Percentiles rank a stretch among this genome's conserved stretches.
These are phyloP conservation scores for Melampsora occidentalis DNA, from an alignment of 1,284 basidiomycete genomes.

Conservation along the genomic window DNA sequence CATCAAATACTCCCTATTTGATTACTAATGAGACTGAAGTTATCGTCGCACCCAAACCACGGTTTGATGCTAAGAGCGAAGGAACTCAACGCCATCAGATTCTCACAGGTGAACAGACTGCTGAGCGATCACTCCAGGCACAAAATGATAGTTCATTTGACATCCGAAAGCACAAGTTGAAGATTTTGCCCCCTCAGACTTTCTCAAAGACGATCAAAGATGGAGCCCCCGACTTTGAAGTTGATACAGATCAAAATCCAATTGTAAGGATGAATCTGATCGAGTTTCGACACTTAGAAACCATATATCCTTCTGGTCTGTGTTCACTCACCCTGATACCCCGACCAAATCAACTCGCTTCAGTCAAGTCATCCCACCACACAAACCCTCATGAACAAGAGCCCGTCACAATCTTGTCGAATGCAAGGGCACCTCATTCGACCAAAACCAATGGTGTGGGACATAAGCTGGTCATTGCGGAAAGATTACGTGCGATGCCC, in stretches of 20 bases:
- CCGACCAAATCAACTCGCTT: constrained; percentile 24
- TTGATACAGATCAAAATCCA: neutral
- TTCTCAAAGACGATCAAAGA: neutral
- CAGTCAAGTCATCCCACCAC: constrained; percentile 4
- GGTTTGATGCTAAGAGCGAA: constrained; percentile 18
- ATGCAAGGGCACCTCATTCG: constrained; percentile 4
- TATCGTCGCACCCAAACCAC: constrained; percentile 29
- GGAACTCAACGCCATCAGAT: constrained; percentile 21
- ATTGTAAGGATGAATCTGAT: constrained; percentile 20
- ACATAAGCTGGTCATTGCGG: constrained; percentile 25
- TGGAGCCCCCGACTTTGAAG: neutral
- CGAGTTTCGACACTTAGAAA: constrained; percentile 22
- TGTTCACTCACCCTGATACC: constrained; percentile 25
- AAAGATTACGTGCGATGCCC: constrained; percentile 8
- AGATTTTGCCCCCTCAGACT: constrained; percentile 23
- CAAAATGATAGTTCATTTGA: neutral
- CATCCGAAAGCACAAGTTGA: constrained; percentile 24
- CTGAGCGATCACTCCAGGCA: neutral
- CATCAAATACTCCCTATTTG: constrained; percentile 9
- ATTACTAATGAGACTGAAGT: constrained; percentile 40
- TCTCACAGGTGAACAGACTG: constrained; percentile 4
- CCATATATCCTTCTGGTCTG: constrained; percentile 24
- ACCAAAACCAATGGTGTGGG: constrained; percentile 12
- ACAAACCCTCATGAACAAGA: constrained; percentile 8
- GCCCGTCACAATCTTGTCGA: neutral